phyloP scores from a whole-genome alignment of 2,329 filamentous ascomycete species.

The Fusarium drepaniforme region DNA sequence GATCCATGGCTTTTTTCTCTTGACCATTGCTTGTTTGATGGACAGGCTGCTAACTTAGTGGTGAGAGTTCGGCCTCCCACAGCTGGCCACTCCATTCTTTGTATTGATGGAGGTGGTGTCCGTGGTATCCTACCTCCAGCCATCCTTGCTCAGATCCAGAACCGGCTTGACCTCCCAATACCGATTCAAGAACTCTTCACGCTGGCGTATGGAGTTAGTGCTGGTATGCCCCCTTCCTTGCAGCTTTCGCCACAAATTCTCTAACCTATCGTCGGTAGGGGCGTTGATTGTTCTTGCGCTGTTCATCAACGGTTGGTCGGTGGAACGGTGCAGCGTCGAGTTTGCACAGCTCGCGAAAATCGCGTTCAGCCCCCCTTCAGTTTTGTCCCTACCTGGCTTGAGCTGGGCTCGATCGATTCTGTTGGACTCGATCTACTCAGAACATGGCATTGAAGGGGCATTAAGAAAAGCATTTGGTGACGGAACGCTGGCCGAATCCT shows the following conservation, averaged over 20 bases:
- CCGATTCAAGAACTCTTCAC: constrained; percentile 21
- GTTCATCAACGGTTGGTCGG: constrained; percentile 12
- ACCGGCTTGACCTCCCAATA: constrained; percentile 16
- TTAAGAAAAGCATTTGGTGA: constrained; percentile 5
- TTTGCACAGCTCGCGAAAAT: constrained; percentile 8
- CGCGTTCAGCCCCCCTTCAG: constrained; percentile 5
- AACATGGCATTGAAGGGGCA: constrained; percentile 1
- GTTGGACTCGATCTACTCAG: not conserved
- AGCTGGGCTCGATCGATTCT: constrained; percentile 5
- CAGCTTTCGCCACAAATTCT: not conserved
- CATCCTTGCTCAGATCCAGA: constrained; percentile 4
- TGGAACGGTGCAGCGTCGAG: constrained; percentile 4
- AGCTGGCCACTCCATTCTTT: constrained; percentile 17
- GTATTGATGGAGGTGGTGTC: constrained; percentile 18
- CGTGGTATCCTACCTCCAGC: constrained; percentile 17
- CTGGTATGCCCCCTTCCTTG: constrained; percentile 2
- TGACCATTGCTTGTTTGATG: not conserved
- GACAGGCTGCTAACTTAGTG: not conserved
- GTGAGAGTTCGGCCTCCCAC: constrained; percentile 15
- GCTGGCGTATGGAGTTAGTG: constrained; percentile 13
- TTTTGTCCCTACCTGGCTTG: not conserved
- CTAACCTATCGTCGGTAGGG: not conserved
- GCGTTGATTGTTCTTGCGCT: constrained; percentile 5
- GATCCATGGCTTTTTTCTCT: constrained; percentile 3
- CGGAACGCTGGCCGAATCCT: not conserved